phyloP scores from a whole-genome alignment of 352 stramenopile genomes.

The Nothophytophthora sp. region DNA sequence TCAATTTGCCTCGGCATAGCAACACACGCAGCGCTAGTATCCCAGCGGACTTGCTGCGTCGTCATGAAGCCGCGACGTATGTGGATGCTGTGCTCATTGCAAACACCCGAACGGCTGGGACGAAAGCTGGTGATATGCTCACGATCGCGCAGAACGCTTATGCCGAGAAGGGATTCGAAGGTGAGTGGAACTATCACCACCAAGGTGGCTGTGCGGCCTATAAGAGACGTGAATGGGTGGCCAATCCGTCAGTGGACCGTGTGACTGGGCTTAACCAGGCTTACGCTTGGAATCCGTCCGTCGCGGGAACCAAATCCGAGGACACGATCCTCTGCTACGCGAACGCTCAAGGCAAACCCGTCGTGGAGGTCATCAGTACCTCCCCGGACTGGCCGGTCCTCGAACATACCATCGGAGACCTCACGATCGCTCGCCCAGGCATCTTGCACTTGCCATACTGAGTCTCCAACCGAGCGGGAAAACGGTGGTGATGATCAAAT shows the following conservation, averaged over 20 bases:
- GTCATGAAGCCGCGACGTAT: constrained; percentile 68
- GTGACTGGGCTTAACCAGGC: constrained; percentile 50
- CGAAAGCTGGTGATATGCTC: constrained; percentile 47
- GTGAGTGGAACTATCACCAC: constrained; percentile 70
- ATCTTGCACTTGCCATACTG: constrained; percentile 65
- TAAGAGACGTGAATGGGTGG: constrained; percentile 76
- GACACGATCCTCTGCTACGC: constrained; percentile 60
- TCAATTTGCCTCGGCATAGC: too few relatives aligned
- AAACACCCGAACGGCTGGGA: constrained; percentile 32
- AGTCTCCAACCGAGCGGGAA: constrained; percentile 85
- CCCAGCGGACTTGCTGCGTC: constrained; percentile 44
- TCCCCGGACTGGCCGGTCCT: constrained; percentile 52
- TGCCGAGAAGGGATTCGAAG: constrained; percentile 46
- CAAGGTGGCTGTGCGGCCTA: constrained; percentile 68
- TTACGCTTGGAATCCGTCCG: constrained; percentile 74
- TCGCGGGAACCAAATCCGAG: constrained; percentile 74
- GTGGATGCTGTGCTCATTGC: constrained; percentile 64
- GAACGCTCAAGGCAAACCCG: constrained; percentile 15
- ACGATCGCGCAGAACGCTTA: constrained; percentile 60
- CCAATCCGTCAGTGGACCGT: constrained; percentile 38
- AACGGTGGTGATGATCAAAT: constrained; percentile 84
- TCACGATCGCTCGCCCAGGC: constrained; percentile 45
- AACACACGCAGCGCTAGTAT: constrained; percentile 26
- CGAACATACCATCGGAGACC: constrained; percentile 48
- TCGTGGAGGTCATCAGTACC: constrained; percentile 63